Percentiles rank a stretch among this genome's conserved stretches.
phyloP scores from a whole-genome alignment of 495 filamentous ascomycete species.

The Penicillium arizonense region DNA sequence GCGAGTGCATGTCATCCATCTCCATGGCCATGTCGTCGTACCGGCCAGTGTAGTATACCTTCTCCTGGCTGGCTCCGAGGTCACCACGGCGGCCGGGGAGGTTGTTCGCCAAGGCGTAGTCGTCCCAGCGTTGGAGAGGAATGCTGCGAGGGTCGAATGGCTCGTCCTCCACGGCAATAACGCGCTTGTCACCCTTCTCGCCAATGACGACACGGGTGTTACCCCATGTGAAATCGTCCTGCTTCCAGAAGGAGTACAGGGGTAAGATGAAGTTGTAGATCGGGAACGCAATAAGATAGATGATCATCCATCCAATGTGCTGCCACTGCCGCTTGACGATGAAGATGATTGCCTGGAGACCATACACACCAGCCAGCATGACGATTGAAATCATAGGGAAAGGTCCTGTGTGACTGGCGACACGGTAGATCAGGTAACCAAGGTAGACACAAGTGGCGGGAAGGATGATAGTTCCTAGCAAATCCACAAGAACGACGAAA shows the following conservation, averaged over 20 bases:
- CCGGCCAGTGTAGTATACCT: slow-evolving; percentile 47
- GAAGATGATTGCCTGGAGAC: slow-evolving; percentile 94
- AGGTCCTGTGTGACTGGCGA: slow-evolving; percentile 67
- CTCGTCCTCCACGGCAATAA: slow-evolving; percentile 85
- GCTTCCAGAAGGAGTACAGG: slow-evolving; percentile 98
- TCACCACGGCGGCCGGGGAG: slow-evolving; percentile 87
- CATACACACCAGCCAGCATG: slow-evolving; percentile 89
- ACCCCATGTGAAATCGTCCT: slow-evolving; percentile 79
- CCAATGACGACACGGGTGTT: slow-evolving; percentile 74
- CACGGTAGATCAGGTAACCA: slow-evolving; percentile 80
- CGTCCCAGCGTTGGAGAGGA: slow-evolving; percentile 94
- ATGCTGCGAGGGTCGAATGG: slow-evolving; percentile 88
- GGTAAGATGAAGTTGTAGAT: slow-evolving; percentile 91
- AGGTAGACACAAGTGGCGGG: slow-evolving; percentile 90
- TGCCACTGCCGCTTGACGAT: slow-evolving; percentile 96
- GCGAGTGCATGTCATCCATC: slow-evolving; percentile 96
- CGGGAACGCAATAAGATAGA: slow-evolving; percentile 91
- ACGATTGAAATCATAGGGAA: slow-evolving; percentile 85
- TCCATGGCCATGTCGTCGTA: slow-evolving; percentile 73
- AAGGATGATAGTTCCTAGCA: slow-evolving; percentile 89
- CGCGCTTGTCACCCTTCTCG: slow-evolving; percentile 84
- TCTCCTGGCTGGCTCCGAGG: slow-evolving; percentile 55
- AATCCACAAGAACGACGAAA: slow-evolving; percentile 94
- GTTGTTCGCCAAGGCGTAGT: slow-evolving; percentile 88
- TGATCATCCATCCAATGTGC: slow-evolving; percentile 98